phyloP scores from a whole-genome alignment of 306 rosid species.

The Chamaecrista fasciculata region DNA sequence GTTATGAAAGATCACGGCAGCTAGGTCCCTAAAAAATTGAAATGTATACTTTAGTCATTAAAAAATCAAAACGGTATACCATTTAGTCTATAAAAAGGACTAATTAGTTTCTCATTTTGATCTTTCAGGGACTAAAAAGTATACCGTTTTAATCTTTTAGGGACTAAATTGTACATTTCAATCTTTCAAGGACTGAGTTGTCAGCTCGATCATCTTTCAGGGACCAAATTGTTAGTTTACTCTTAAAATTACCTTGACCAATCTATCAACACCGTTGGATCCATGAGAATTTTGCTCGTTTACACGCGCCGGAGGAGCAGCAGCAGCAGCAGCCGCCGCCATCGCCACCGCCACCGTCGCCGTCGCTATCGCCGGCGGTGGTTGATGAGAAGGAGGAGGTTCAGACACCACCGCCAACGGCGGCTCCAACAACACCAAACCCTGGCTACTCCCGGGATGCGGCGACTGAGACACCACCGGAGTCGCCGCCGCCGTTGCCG shows the following conservation, averaged over 20 bases:
- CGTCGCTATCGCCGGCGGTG: constrained; percentile 15
- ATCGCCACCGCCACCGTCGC: constrained; percentile 33
- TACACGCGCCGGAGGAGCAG: constrained; percentile 33
- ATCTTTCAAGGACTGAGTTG: no score
- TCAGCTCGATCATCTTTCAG: no score
- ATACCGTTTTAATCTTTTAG: no score
- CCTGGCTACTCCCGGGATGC: constrained; percentile 26
- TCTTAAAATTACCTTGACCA: constrained; percentile 51
- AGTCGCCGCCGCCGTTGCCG: background rate
- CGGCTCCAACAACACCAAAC: constrained; percentile 54
- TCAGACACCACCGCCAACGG: constrained; percentile 35
- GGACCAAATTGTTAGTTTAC: no score
- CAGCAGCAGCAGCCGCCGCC: background rate
- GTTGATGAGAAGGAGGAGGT: constrained; percentile 26
- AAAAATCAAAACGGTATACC: no score
- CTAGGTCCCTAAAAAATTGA: no score
- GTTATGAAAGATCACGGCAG: no score
- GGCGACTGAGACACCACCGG: background rate
- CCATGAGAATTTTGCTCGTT: constrained; percentile 71
- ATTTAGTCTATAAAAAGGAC: no score
- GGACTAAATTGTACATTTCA: no score
- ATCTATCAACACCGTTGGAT: constrained; percentile 68
- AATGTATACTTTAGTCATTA: no score
- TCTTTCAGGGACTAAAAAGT: no score
- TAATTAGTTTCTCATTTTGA: no score